phyloP scores from a whole-genome alignment of 2,329 filamentous ascomycete genomes.

The Cladosporium sphaerospermum region DNA sequence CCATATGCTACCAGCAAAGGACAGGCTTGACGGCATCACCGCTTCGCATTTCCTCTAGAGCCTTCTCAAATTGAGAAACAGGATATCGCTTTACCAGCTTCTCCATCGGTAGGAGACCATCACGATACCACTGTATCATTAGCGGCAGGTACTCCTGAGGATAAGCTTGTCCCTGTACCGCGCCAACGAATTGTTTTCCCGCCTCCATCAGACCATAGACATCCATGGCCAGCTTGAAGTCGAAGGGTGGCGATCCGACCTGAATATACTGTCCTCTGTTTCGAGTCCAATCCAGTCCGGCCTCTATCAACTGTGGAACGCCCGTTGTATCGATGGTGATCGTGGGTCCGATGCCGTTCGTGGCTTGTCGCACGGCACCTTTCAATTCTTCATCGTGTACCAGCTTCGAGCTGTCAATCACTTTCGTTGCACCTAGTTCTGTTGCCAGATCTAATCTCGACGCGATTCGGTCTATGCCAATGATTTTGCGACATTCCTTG shows the following conservation, averaged over 20 bases:
- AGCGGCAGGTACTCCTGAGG: constrained; percentile 39
- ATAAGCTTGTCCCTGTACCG: constrained; percentile 41
- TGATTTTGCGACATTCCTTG: constrained; percentile 32
- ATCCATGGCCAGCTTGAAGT: constrained; percentile 36
- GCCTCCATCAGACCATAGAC: constrained; percentile 42
- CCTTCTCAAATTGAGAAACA: constrained; percentile 36
- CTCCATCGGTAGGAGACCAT: constrained; percentile 43
- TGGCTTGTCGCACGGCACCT: constrained; percentile 31
- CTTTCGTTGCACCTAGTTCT: constrained; percentile 36
- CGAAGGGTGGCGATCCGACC: constrained; percentile 43
- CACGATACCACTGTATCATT: constrained; percentile 44
- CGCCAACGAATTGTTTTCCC: constrained; percentile 45
- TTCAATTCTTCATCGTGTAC: constrained; percentile 27
- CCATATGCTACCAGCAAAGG: constrained; percentile 29
- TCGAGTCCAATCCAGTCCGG: constrained; percentile 37
- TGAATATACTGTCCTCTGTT: constrained; percentile 45
- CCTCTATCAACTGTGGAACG: constrained; percentile 36
- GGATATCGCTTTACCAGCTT: constrained; percentile 40
- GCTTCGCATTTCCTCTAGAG: constrained; percentile 38
- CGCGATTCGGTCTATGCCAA: constrained; percentile 36
- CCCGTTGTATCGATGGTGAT: constrained; percentile 48
- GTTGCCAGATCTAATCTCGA: constrained; percentile 34
- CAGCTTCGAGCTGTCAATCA: constrained; percentile 31
- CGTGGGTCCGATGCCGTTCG: constrained; percentile 36
- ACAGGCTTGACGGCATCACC: constrained; percentile 37